Base-by-base conservation (phyloP, 176 grass and related monocot species). In the Typha latifolia region DNA sequence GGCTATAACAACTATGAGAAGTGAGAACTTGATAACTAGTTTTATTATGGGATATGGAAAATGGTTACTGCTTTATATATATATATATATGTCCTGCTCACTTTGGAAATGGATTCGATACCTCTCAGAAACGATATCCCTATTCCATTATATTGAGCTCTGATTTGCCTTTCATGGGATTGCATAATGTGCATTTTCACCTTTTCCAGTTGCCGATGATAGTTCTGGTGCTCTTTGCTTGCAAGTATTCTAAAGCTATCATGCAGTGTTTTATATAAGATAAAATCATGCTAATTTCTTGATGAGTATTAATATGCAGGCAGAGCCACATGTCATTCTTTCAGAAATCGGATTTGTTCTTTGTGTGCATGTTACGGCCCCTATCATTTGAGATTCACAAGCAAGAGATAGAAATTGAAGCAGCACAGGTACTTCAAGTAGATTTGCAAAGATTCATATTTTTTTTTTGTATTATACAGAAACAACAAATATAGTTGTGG, bases 361-460 rank as follows among this genome's bases (percentile, higher is more conserved):
- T 99, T 66, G 82, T 85, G 47, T 93, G 89, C 83, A 78, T 99
- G 70, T 10, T 99, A 52, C 69, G 63, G 19, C 85, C 94, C 12
- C 83, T 90, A 73, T 99, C 94, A 32, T 93, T 62, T 61, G 75
- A 87, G 49, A 99, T 99, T 67, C 78, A 68, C 37, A 84, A 78
- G 57, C 94, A 99, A 82, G 94, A 93, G 70, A 93, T 83, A 31
- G 94, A 99, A 83, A 92, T 99, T 24, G 89, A 92, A 66, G 94
- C 81, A 18, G 90, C 86, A 57, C 72, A 70, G 88, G 94, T 93
- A 87, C 19, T 65, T 53, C 12, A 6, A 26, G 51, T 23, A 49
- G 11, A 24, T 69, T 63, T 2, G 7, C 37, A 43, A 43, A 0
- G 37, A 43, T 43, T 43, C 37, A 6, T 43, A 10, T 43, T 6